Base-by-base conservation (phyloP, 2,329 filamentous ascomycete genomes). In the Sporothrix phasma region DNA sequence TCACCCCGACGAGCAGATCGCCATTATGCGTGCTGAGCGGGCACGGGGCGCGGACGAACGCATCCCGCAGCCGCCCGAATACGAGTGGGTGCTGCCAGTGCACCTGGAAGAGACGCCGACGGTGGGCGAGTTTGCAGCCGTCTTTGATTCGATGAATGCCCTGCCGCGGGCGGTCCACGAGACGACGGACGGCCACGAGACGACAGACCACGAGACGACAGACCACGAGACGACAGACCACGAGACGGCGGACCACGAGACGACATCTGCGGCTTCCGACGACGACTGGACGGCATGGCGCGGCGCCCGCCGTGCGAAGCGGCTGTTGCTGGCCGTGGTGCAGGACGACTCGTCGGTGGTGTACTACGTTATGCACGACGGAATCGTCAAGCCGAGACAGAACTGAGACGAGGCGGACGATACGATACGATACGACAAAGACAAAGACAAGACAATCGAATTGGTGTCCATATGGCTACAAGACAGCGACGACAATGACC, bases 1-100 rank as follows among this genome's bases (percentile, higher is more conserved):
- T 89, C 89, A 94, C 71, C 89, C 90, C 1, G 90, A 94, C 73
- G 89, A 92, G 75, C 90, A 93, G 75, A 85, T 90, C 68, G 85
- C 84, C 68, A 81, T 88, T 63, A 79, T 92, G 63, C 86, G 87
- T 68, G 79, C 80, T 34, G 84, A 85, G 67, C 78, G 80, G 67
- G 74, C 76, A 13, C 76, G 77, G 1, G 78, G 79, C 13, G 72
- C 76, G 1, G 78, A 79, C 15, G 73, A 78, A 63, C 74, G 73
- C 49, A 75, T 82, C 17, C 70, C 73, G 29, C 81, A 83, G 70
- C 76, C 73, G 15, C 79, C 84, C 1, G 84, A 89, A 74, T 74
- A 78, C 51, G 90, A 93, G 76, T 93, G 89, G 88, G 86, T 94
- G 26, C 75, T 93, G 56, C 88, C 90, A 2, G 84, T 87, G 61